Conservation (phyloP, 2,329 filamentous ascomycete genomes). For the Fusarium aywerte region DNA sequence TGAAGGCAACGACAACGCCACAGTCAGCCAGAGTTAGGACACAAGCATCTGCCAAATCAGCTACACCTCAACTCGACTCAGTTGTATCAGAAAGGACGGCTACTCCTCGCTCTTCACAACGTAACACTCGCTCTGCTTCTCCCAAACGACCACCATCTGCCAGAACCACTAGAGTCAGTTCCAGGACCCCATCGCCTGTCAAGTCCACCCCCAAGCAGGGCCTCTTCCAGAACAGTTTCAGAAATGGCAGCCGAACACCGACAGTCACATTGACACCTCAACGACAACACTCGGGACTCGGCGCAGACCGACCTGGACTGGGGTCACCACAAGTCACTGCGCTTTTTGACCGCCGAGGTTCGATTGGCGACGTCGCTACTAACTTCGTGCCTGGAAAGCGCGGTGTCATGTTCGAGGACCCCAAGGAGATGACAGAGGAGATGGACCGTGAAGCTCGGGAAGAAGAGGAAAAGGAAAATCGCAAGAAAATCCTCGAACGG, state of each 20-base stretch:
- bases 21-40: constrained; percentile 41
- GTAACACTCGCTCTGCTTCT: constrained; percentile 35
- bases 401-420: constrained; percentile 72
- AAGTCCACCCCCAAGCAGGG: constrained; percentile 45
- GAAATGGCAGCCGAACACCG: constrained; percentile 69
- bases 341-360: constrained; percentile 75
- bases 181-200: constrained; percentile 42
- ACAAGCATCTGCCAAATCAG: constrained; percentile 42
- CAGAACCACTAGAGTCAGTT: constrained; percentile 24
- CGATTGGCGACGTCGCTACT: constrained; percentile 73
- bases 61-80: constrained; percentile 38
- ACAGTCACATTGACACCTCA: constrained; percentile 67
- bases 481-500: constrained; percentile 65
- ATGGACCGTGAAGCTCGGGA: constrained; percentile 68
- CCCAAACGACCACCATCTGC: constrained; percentile 29
- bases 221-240: constrained; percentile 65
- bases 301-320: constrained; percentile 75
- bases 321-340: constrained; percentile 80
- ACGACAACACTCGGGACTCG: constrained; percentile 73
- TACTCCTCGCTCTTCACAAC: constrained; percentile 21
- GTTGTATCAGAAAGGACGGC: constrained; percentile 18
- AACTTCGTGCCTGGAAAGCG: constrained; percentile 68
- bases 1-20: constrained; percentile 37
- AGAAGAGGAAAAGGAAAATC: constrained; percentile 70
- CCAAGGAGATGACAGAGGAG: constrained; percentile 69